Percentiles rank a stretch among this genome's conserved stretches.
Conservation (phyloP, 2,329 filamentous ascomycete species). For the Fusarium hostae region DNA sequence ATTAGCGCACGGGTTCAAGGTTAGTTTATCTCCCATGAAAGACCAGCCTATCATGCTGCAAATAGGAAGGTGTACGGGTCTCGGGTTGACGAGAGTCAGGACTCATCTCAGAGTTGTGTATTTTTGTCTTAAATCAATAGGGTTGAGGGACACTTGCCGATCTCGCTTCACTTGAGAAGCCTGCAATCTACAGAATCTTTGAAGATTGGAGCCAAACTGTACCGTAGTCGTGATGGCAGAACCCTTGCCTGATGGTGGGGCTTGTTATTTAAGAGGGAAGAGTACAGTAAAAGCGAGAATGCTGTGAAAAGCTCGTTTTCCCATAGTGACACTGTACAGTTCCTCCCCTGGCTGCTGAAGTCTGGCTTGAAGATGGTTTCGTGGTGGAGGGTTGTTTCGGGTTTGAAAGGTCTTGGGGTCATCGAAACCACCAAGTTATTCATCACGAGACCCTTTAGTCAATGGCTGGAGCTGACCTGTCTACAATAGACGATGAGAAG, state of each 20-base stretch:
- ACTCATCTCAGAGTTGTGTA: neutral
- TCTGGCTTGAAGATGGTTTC: neutral
- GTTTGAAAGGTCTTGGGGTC: slow-evolving; percentile 20
- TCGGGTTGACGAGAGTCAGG: neutral
- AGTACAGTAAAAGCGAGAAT: neutral
- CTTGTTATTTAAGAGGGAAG: neutral
- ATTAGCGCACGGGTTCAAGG: slow-evolving; percentile 9
- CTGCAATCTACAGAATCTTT: neutral
- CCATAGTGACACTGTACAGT: neutral
- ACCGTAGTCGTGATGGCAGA: neutral
- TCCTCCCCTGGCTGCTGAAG: neutral
- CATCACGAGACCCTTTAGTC: slow-evolving; percentile 19
- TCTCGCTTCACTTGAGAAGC: neutral
- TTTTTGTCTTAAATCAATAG: neutral
- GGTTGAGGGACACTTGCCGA: neutral
- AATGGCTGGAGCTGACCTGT: neutral
- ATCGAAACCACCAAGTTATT: slow-evolving; percentile 15
- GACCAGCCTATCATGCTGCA: neutral
- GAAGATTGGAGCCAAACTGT: neutral
- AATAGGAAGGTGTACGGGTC: slow-evolving; percentile 1
- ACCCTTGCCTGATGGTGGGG: neutral
- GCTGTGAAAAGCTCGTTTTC: neutral
- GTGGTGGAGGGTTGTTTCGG: slow-evolving; percentile 15
- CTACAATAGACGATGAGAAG: neutral
- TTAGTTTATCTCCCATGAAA: neutral